Percentiles rank a stretch among this genome's conserved stretches.
Evolutionary conservation across 2,329 filamentous ascomycete genomes (phyloP).

Genomic region (Cladophialophora chaetospira): DNA sequence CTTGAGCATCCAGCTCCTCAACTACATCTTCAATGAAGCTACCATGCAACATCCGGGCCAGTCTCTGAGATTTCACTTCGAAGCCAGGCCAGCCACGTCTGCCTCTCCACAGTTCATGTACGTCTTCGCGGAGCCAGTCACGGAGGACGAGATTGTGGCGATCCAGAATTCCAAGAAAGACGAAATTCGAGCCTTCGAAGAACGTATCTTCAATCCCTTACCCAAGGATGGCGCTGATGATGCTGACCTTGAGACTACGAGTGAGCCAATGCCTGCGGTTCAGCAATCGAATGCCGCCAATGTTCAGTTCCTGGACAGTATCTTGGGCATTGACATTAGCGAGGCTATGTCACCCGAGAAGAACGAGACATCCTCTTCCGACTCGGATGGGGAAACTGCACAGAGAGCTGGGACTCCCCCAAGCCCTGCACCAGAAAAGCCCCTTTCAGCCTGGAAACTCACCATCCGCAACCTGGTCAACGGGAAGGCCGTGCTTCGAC

Average conservation of each 20-base stretch:
- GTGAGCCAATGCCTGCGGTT: constrained; percentile 1
- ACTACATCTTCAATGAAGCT: constrained; percentile 75
- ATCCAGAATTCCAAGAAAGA: constrained; percentile 71
- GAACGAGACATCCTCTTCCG: not conserved
- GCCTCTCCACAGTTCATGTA: constrained; percentile 68
- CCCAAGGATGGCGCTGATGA: constrained; percentile 25
- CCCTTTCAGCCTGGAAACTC: constrained; percentile 67
- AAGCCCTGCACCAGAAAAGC: constrained; percentile 7
- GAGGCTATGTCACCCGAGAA: constrained; percentile 1
- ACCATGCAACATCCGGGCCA: constrained; percentile 71
- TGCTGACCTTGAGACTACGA: not conserved
- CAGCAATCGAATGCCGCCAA: constrained; percentile 27
- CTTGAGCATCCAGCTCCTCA: constrained; percentile 74
- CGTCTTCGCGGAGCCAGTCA: constrained; percentile 84
- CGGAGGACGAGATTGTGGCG: constrained; percentile 66
- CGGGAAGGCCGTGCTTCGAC: constrained; percentile 63
- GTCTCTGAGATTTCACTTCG: constrained; percentile 78
- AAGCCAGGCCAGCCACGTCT: constrained; percentile 62
- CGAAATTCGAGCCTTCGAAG: constrained; percentile 70
- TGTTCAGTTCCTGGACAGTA: constrained; percentile 28
- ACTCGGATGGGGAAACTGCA: not conserved
- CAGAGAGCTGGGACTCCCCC: not conserved
- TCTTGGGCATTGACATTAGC: constrained; percentile 18
- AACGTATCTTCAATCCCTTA: constrained; percentile 42
- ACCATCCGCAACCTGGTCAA: constrained; percentile 74